Evolutionary conservation across 148 eudicot species (phyloP).

Genomic region (Rhododendron ovatum): DNA sequence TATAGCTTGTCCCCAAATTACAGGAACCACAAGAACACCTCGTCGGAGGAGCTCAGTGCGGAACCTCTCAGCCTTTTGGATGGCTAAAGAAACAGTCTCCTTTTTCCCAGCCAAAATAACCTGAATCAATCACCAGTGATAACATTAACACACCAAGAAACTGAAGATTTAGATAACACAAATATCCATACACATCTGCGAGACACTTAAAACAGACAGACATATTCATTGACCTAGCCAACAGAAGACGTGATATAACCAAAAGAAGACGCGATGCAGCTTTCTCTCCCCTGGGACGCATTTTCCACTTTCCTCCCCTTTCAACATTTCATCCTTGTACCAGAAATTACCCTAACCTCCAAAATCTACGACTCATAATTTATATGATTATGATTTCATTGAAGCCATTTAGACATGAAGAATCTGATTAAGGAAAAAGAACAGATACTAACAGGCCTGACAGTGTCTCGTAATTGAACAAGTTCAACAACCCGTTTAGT

Average conservation of each 20-base stretch:
- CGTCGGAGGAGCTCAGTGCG: conserved; percentile 80
- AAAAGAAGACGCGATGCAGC: background rate
- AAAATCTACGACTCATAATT: background rate
- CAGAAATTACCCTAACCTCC: background rate
- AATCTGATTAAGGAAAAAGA: conserved; percentile 1
- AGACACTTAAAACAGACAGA: background rate
- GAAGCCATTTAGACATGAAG: background rate
- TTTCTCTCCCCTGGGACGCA: background rate
- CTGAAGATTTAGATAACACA: background rate
- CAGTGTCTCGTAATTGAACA: conserved; percentile 86
- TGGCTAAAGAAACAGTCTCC: conserved; percentile 68
- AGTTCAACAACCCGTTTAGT: conserved; percentile 92
- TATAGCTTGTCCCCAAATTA: conserved; percentile 70
- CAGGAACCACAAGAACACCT: conserved; percentile 84
- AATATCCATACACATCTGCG: background rate
- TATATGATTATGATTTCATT: background rate
- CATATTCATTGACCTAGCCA: background rate
- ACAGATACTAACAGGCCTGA: conserved; percentile 77
- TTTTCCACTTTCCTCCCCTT: background rate
- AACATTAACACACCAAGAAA: background rate
- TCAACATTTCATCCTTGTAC: background rate
- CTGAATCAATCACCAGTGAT: conserved; percentile 28
- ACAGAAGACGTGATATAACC: background rate
- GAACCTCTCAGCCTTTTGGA: conserved; percentile 81
- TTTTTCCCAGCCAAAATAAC: conserved; percentile 94